Base-by-base conservation (phyloP, 495 filamentous ascomycete genomes). In the Sphaerosporella brunnea region DNA sequence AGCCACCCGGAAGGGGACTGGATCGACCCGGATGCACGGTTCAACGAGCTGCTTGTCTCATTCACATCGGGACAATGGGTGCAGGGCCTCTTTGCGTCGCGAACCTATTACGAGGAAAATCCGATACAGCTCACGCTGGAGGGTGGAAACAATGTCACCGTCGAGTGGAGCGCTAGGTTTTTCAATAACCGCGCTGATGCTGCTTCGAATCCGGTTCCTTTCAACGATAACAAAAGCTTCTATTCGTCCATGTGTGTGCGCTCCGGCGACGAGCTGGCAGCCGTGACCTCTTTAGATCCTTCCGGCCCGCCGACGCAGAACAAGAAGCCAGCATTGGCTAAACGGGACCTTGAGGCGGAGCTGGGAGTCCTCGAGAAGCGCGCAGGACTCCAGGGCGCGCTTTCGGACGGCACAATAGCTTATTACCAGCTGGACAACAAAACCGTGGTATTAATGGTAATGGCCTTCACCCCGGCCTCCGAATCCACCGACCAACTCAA, bases 11-110 rank as follows among this genome's bases (percentile, higher is more conserved):
- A 57, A 5, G 25, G 53, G 16, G n/a, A 4, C 7, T 59, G 54
- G 54, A 44, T 57, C 5, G 56, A 59, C 28, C 54, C 54, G 4
- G 54, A 59, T 36, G 56, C 56, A 0, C 47, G 56, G 23, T 59
- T 36, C 30, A 59, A 59, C 21, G 32, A 53, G n/a, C 36, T 57
- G 18, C 37, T 59, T 26, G 20, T 40, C 2, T 8, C 25, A n/a
- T 35, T 23, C 0, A 1, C 1, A n/a, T 16, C 19, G 2, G 48
- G 44, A 18, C 0, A 10, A 3, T 50, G 30, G 16, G 4, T 1
- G 2, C 8, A 8, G 2, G 56, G 56, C 5, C 0, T 20, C 7
- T 59, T 59, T 42, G 41, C 56, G 9, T 1, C 2, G 2, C 45
- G 54, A 26, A 4, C 2, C 1, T 34, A 32, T 8, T 57, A 49